Evolutionary conservation across 805 yeast genomes (phyloP).

Genomic region (Wickerhamiella kurtzmanii): DNA sequence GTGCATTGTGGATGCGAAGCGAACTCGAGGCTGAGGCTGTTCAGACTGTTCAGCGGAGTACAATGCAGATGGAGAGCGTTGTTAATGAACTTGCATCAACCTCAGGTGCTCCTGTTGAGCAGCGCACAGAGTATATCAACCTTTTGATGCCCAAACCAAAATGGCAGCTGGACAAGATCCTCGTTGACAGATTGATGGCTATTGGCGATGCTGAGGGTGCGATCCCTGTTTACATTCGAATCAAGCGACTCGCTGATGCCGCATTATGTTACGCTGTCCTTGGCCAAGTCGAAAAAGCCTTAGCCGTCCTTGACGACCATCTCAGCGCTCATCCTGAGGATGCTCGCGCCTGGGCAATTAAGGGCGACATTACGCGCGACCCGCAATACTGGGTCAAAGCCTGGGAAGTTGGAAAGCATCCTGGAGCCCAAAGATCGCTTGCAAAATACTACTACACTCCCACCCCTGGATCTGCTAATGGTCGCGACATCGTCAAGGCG

Average conservation of each 20-base stretch:
- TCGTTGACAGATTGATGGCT: conserved; percentile 79
- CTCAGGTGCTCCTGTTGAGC: conserved; percentile 26
- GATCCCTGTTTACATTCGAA: conserved; percentile 70
- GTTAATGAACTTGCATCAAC: conserved; percentile 40
- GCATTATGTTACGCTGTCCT: conserved; percentile 84
- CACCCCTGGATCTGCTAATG: conserved; percentile 39
- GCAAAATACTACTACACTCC: conserved; percentile 53
- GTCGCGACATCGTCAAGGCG: conserved; percentile 39
- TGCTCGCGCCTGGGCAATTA: conserved; percentile 68
- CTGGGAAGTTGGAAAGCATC: conserved; percentile 74
- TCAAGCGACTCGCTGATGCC: conserved; percentile 63
- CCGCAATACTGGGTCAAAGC: conserved; percentile 69
- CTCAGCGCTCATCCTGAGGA: conserved; percentile 49
- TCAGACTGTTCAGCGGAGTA: conserved; percentile 85
- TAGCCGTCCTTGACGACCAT: conserved; percentile 40
- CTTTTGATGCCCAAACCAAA: conserved; percentile 66
- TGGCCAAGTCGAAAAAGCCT: conserved; percentile 60
- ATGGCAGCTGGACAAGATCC: conserved; percentile 67
- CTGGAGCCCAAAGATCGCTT: conserved; percentile 74
- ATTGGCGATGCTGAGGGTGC: conserved; percentile 80
- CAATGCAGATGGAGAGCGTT: conserved; percentile 79
- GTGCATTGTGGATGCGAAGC: conserved; percentile 85
- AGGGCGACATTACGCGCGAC: conserved; percentile 74
- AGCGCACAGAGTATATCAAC: conserved; percentile 58
- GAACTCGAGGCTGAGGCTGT: conserved; percentile 65